Evolutionary conservation across 2,329 filamentous ascomycete genomes (phyloP).

Genomic region (Colletotrichum tamarilloi): DNA sequence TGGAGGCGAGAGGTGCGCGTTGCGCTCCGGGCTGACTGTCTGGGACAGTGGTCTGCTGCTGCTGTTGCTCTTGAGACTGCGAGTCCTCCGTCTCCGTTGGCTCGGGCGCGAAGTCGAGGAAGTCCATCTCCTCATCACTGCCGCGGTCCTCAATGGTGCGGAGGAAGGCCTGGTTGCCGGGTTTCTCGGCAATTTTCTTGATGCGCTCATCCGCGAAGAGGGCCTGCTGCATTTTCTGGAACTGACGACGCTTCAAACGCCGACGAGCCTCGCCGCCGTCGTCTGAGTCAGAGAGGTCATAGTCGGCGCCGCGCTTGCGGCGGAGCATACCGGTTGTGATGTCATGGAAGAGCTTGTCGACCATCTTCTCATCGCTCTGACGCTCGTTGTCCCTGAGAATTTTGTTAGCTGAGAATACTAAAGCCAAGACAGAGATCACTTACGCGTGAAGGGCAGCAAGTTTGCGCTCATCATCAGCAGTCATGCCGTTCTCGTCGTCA

Average conservation of each 20-base stretch:
- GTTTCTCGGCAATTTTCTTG: constrained; percentile 88
- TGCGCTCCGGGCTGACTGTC: constrained; percentile 60
- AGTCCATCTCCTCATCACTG: constrained; percentile 80
- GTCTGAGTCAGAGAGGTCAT: constrained; percentile 90
- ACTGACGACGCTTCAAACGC: constrained; percentile 86
- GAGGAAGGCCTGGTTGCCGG: constrained; percentile 90
- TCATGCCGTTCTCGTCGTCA: constrained; percentile 80
- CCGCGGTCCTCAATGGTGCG: constrained; percentile 87
- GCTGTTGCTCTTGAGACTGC: constrained; percentile 46
- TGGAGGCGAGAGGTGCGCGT: constrained; percentile 49
- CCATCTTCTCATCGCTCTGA: constrained; percentile 83
- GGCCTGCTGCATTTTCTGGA: constrained; percentile 90
- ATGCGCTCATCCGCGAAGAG: constrained; percentile 90
- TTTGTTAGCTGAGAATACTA: constrained; percentile 18
- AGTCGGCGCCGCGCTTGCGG: constrained; percentile 83
- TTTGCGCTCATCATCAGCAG: constrained; percentile 79
- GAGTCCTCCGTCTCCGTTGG: constrained; percentile 45
- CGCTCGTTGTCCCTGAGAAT: constrained; percentile 78
- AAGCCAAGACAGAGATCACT: constrained; percentile 52
- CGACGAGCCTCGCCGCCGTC: constrained; percentile 83
- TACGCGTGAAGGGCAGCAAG: constrained; percentile 91
- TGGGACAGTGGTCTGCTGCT: constrained; percentile 50
- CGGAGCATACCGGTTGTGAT: constrained; percentile 90
- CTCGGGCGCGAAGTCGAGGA: constrained; percentile 64
- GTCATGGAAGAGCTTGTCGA: constrained; percentile 92